Evolutionary conservation across 2,329 filamentous ascomycete genomes (phyloP).

Genomic region (Aspergillus ochraceus): DNA sequence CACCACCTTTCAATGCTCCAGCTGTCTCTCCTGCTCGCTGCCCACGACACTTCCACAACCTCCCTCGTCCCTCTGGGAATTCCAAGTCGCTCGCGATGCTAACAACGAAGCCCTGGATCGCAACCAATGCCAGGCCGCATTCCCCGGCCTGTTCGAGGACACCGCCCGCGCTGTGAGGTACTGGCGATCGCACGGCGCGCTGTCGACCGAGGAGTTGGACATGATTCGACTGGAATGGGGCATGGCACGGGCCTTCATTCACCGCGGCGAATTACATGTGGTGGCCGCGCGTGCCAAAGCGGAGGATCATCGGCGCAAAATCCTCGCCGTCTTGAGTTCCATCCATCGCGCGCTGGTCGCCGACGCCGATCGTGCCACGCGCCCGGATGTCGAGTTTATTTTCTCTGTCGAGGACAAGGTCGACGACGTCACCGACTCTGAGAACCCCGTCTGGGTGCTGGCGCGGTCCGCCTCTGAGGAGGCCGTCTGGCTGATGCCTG

Average conservation of each 20-base stretch:
- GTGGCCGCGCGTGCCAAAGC: constrained; percentile 29
- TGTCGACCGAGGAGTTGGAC: constrained; percentile 30
- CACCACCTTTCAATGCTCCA: constrained; percentile 40
- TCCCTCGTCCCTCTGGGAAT: constrained; percentile 27
- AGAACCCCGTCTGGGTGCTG: constrained; percentile 46
- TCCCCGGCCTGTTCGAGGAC: constrained; percentile 40
- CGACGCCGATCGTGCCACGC: constrained; percentile 29
- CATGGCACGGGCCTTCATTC: constrained; percentile 38
- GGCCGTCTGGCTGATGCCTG: constrained; percentile 52
- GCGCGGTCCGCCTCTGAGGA: constrained; percentile 40
- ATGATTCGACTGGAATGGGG: constrained; percentile 28
- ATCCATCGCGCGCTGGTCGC: constrained; percentile 50
- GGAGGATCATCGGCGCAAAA: constrained; percentile 41
- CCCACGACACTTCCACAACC: constrained; percentile 7
- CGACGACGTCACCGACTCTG: constrained; percentile 40
- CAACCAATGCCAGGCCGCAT: constrained; percentile 32
- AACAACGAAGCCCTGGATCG: constrained; percentile 29
- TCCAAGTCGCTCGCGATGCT: constrained; percentile 33
- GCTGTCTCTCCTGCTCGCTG: constrained; percentile 31
- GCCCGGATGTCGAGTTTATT: constrained; percentile 51
- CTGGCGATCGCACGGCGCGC: constrained; percentile 28
- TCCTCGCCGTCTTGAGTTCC: constrained; percentile 46
- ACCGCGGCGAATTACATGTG: constrained; percentile 34
- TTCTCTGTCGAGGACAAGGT: constrained; percentile 46
- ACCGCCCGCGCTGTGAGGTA: constrained; percentile 29